Conservation (phyloP, 805 yeast species). For the Lipomyces japonicus region DNA sequence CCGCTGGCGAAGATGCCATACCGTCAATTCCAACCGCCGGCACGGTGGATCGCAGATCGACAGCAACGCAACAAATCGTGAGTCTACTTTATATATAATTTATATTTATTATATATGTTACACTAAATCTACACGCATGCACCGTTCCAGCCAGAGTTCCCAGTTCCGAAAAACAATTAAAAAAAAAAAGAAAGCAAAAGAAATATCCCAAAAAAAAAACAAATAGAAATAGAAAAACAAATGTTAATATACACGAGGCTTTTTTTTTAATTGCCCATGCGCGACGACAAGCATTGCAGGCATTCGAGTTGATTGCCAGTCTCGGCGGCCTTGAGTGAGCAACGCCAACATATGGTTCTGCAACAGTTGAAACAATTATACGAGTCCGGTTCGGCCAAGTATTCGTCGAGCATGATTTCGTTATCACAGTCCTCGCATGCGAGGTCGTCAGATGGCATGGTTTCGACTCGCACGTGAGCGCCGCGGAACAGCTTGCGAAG, state of each 20-base stretch:
- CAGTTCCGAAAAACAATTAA: too few species aligned
- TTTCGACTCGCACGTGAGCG: slow-evolving; percentile 6
- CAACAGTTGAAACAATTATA: slow-evolving; percentile 22
- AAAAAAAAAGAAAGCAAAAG: background rate
- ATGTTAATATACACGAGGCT: background rate
- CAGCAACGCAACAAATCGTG: too few species aligned
- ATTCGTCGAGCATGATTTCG: slow-evolving; percentile 22
- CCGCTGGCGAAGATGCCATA: slow-evolving; percentile 18
- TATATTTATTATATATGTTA: too few species aligned
- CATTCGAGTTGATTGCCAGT: slow-evolving; percentile 19
- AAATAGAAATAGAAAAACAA: background rate
- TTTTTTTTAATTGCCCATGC: background rate
- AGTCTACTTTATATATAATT: too few species aligned
- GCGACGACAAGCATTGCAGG: slow-evolving; percentile 23
- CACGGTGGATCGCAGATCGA: slow-evolving; percentile 7
- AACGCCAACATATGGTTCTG: slow-evolving; percentile 28
- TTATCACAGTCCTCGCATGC: slow-evolving; percentile 28
- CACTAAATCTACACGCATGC: too few species aligned
- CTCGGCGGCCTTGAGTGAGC: slow-evolving; percentile 23
- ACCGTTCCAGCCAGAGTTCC: too few species aligned
- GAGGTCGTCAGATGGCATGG: slow-evolving; percentile 11
- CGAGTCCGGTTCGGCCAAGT: slow-evolving; percentile 20
- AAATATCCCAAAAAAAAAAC: background rate
- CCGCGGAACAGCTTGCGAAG: slow-evolving; percentile 5
- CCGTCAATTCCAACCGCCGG: slow-evolving; percentile 15